Evolutionary conservation across 2,329 filamentous ascomycete genomes (phyloP), one percentile per base, ranked within the genome.

Genomic region (Sporothrix schenckii): DNA sequence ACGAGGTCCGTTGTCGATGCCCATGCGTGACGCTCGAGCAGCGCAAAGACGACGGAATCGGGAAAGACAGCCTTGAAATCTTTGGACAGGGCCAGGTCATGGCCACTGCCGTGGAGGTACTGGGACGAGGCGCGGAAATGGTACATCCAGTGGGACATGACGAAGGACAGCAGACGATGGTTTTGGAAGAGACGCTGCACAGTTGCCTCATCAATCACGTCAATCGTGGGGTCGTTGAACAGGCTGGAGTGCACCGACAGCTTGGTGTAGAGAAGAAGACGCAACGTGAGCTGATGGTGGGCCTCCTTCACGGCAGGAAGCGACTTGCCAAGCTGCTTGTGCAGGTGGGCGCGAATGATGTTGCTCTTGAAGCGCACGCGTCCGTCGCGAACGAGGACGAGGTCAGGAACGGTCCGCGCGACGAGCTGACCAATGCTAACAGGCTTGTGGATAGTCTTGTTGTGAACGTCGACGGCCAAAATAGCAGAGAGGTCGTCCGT

Each of bases 21-120:
- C 78, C 79, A 80, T 34, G 75, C 77, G 1, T 76, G 73, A 63
- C 78, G 74, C 69, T 81, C 80, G 3, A 81, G 71, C 7, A 80
- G 74, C 21, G 77, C 74, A 70, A 81, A 80, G 70, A 78, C 78
- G n/a, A 76, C 75, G 3, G 79, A 79, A 34, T 76, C 75, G 0
- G 80, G 80, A 66, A 81, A 80, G 39, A 78, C 71, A 4, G 78
- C 75, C n/a, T 75, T 75, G 68, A 81, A 80, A 4, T 78, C 79
- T 13, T 76, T 72, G 5, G 76, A 74, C 19, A 81, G 66, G 1
- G 70, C 69, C 3, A 81, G 70, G 30, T 78, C 73, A 16, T 61
- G 60, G 63, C 56, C 52, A 21, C 61, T 24, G n/a, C 76, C 75
- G 0, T 73, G 52, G 2, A 72, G 74, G n/a, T 76, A 72, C 1